These are phyloP conservation scores for Wallacemonas collosoma DNA, from an alignment of 208 protist species.

Conservation along the genomic window DNA sequence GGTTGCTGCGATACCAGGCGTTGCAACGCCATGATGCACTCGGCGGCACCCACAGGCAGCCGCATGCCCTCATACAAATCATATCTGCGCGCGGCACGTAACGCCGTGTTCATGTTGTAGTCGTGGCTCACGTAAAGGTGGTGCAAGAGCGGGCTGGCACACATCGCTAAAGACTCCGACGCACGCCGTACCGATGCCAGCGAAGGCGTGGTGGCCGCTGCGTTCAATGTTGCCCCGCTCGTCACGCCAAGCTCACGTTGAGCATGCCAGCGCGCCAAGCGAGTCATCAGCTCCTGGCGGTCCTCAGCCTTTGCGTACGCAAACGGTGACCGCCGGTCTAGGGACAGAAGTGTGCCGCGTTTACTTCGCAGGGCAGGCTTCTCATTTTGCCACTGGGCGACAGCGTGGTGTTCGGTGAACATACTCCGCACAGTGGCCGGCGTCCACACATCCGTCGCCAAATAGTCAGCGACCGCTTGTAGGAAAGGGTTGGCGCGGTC, in stretches of 20 bases:
- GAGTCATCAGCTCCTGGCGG: slow-evolving; percentile 66
- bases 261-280: slow-evolving; percentile 46
- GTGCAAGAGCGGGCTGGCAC: slow-evolving; percentile 12
- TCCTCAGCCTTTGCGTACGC: slow-evolving; percentile 41
- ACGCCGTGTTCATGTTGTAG: background rate
- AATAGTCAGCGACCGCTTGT: slow-evolving; percentile 30
- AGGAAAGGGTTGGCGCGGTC: slow-evolving; percentile 50
- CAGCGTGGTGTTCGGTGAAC: slow-evolving; percentile 69
- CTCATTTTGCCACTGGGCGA: slow-evolving; percentile 71
- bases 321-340: slow-evolving; percentile 51
- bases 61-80: slow-evolving; percentile 56
- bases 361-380: slow-evolving; percentile 27
- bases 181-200: background rate
- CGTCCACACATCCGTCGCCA: slow-evolving; percentile 53
- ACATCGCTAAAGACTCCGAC: slow-evolving; percentile 9
- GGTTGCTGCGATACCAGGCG: background rate
- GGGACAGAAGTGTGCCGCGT: slow-evolving; percentile 31
- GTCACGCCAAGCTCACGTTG: slow-evolving; percentile 5
- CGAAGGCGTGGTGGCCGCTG: background rate
- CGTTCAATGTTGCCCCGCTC: no score
- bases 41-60: slow-evolving; percentile 53
- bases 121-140: background rate
- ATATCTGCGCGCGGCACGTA: background rate
- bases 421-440: slow-evolving; percentile 24
- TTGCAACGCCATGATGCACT: slow-evolving; percentile 37